Conservation (phyloP, 2,329 filamentous ascomycete species). For the Colletotrichum chrysophilum region DNA sequence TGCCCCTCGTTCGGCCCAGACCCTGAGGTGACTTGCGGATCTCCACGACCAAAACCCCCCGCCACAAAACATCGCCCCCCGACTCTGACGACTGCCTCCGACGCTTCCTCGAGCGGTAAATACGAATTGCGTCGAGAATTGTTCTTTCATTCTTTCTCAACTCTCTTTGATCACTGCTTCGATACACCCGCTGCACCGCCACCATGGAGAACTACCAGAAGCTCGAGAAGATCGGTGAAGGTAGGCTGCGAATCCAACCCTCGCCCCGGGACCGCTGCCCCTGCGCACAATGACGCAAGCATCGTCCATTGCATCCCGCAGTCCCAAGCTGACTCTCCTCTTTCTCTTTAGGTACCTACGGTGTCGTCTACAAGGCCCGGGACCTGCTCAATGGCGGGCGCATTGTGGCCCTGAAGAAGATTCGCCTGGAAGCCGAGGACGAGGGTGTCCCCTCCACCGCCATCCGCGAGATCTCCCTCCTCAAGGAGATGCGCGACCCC, state of each 20-base stretch:
- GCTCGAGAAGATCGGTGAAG: constrained; percentile 95
- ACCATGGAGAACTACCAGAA: constrained; percentile 95
- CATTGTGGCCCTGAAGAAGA: constrained; percentile 94
- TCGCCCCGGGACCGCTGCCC: neutral
- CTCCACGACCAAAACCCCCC: neutral
- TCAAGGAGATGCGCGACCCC: constrained; percentile 93
- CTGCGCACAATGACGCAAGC: neutral
- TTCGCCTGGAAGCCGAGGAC: constrained; percentile 92
- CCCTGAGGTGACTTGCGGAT: constrained; percentile 6
- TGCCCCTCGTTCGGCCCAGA: constrained; percentile 16
- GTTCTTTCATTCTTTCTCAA: neutral
- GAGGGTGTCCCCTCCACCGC: constrained; percentile 92
- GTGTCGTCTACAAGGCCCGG: constrained; percentile 92
- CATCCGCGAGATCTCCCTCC: constrained; percentile 90
- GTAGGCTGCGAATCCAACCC: constrained; percentile 52
- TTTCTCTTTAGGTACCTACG: constrained; percentile 77
- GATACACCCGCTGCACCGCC: neutral
- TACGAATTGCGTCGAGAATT: neutral
- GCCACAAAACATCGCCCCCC: neutral
- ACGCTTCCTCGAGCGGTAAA: neutral
- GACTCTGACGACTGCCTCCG: neutral
- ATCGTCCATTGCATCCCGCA: neutral
- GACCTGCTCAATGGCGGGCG: constrained; percentile 82
- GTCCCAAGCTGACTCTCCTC: neutral
- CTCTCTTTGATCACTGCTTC: neutral